A percentile compares a stretch with the other conserved stretches of the same genome.
Conservation (phyloP, 352 stramenopile genomes). For the Pythium myriotylum region DNA sequence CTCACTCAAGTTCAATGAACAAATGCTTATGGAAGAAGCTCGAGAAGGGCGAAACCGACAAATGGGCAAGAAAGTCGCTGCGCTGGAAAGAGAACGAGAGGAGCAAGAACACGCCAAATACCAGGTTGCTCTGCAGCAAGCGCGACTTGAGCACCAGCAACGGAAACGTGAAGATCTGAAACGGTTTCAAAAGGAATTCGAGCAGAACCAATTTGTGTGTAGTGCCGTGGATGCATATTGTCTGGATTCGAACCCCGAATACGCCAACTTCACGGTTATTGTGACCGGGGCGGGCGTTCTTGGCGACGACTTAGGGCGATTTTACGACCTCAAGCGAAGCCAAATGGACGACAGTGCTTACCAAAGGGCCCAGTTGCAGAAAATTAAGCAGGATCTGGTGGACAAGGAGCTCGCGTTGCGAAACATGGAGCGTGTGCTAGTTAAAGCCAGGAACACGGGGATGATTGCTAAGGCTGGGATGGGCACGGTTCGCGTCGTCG, state of each 20-base stretch:
- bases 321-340: constrained; percentile 58
- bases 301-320: constrained; percentile 54
- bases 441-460: constrained; percentile 63
- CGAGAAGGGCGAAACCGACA: constrained; percentile 38
- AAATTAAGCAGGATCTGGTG: constrained; percentile 24
- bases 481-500: constrained; percentile 68
- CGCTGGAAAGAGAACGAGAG: constrained; percentile 50
- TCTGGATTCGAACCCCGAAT: constrained; percentile 45
- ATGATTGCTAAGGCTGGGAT: constrained; percentile 76
- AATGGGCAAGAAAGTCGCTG: constrained; percentile 45
- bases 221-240: constrained; percentile 60
- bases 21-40: constrained; percentile 32
- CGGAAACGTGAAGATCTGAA: constrained; percentile 61
- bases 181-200: constrained; percentile 58
- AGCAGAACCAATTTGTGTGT: constrained; percentile 62
- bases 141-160: constrained; percentile 48
- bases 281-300: constrained; percentile 37
- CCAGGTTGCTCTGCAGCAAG: constrained; percentile 52
- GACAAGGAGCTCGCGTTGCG: constrained; percentile 47
- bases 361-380: constrained; percentile 41
- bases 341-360: constrained; percentile 49
- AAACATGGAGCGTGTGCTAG: constrained; percentile 63
- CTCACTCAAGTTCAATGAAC: constrained; percentile 52
- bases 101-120: constrained; percentile 45
- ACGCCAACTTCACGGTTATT: constrained; percentile 42